Conservation (phyloP, 257 asterid genomes). For the Capsicum rhomboideum region DNA sequence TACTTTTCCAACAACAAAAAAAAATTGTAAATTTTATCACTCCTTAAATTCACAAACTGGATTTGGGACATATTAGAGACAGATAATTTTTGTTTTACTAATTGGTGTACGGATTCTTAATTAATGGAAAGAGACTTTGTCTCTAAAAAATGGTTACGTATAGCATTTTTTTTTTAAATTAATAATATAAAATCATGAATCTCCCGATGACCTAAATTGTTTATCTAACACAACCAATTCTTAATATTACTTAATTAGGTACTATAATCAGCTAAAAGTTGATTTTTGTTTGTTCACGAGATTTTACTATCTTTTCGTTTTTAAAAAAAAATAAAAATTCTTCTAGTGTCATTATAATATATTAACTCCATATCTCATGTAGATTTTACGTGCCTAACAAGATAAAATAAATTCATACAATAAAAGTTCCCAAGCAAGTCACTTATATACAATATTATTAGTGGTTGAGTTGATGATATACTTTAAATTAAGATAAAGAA, state of each 20-base stretch:
- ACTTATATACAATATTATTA: neutral
- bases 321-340: neutral
- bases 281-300: neutral
- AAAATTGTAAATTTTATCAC: no score
- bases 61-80: no score
- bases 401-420: neutral
- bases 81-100: no score
- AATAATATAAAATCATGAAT: neutral
- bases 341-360: neutral
- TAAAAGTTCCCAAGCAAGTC: neutral
- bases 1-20: no score
- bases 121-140: neutral
- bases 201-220: neutral
- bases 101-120: no score
- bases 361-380: neutral
- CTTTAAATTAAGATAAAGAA: neutral
- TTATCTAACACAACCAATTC: neutral
- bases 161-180: neutral
- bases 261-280: neutral
- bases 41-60: no score
- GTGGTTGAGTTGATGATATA: neutral
- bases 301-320: neutral
- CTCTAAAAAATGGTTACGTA: neutral
- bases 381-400: neutral
- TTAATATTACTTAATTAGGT: neutral